Evolutionary conservation across 768 basidiomycete genomes (phyloP), one percentile per base, ranked within the genome.

Genomic region (Mycena galericulata): DNA sequence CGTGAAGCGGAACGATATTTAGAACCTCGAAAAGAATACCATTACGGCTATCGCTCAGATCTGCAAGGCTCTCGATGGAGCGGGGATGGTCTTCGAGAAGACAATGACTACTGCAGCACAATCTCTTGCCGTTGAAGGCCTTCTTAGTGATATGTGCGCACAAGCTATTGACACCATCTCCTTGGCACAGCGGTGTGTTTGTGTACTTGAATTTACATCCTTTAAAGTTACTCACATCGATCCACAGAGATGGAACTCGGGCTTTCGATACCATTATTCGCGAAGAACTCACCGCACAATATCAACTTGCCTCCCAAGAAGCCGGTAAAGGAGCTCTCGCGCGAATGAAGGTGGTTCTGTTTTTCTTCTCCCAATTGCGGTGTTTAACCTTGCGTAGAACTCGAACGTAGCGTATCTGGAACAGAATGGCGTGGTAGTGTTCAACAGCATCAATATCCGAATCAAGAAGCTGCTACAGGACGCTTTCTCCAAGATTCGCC

Each of bases 231-330:
- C 30, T 47, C 46, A 56, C 18, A 26, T 18, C 6, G 8, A 17
- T 41, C 4, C 27, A 56, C 20, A 70, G 69, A 22, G 55, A 66
- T 11, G 65, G 59, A 2, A 70, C 54, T 8, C 59, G 69, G 0
- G 41, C 54, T 0, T 70, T 70, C 47, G 24, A n/a, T 0, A 10
- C 34, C 20, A 47, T 40, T 5, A 14, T 70, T 0, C 63, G 65
- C 15, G 15, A 50, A 0, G 18, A 66, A 32, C 4, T 66, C 29
- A 32, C 18, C 0, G 17, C 10, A 0, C 69, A 70, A 12, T 70
- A 70, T 27, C 26, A 58, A 22, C 1, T 9, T 0, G 60, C 18
- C 14, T 15, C 18, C 0, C n/a, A 55, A 26, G 22, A 46, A 14
- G 24, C 43, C 3, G 58, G 68, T 0, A 7, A 9, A 10, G 68